These are phyloP conservation scores for Tagetes patula DNA, from an alignment of 129 eudicot species.

Conservation along the genomic window DNA sequence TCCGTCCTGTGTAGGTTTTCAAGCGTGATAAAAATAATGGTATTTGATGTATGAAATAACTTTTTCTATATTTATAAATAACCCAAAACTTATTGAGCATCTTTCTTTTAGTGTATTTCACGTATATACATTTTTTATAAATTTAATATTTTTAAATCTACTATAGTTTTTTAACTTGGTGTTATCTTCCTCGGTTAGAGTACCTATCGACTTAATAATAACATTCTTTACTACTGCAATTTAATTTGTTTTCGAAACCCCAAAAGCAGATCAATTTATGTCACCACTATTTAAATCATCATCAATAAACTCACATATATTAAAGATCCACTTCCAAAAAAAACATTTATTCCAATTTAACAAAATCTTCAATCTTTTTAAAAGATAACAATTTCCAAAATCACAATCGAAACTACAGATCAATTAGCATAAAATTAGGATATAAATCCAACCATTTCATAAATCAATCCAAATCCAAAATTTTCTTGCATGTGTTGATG, in stretches of 20 bases:
- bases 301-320: constrained; percentile 1
- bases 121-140: too few species aligned
- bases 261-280: constrained; percentile 25
- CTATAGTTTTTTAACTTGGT: background rate
- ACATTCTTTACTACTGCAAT: constrained; percentile 23
- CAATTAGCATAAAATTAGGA: background rate
- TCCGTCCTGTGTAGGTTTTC: too few species aligned
- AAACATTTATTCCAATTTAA: background rate
- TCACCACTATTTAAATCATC: constrained; percentile 11
- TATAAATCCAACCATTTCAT: background rate
- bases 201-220: constrained; percentile 23
- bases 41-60: too few species aligned
- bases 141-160: too few species aligned
- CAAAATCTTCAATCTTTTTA: background rate
- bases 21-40: too few species aligned
- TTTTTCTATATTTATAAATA: too few species aligned
- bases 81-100: too few species aligned
- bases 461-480: too few species aligned
- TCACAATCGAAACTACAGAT: too few species aligned
- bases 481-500: too few species aligned
- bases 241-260: constrained; percentile 8
- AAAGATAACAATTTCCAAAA: background rate
- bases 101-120: too few species aligned
- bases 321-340: background rate
- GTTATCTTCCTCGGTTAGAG: constrained; percentile 33